A percentile compares a stretch with the other conserved stretches of the same genome.
Conservation (phyloP, 202 grass and related monocot genomes). For the Bolboschoenoplectus hybrid region DNA sequence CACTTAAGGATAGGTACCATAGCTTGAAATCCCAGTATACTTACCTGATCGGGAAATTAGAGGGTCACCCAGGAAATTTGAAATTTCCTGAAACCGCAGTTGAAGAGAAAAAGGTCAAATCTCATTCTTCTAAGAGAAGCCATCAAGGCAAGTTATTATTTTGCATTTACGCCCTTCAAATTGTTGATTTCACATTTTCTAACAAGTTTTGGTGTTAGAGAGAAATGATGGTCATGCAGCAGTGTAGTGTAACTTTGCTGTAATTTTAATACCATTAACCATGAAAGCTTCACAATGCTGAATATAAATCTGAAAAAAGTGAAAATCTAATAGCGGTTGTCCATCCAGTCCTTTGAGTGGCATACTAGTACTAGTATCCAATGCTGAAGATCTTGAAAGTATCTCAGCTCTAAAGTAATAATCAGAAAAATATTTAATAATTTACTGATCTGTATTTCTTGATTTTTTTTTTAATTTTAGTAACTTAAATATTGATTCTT, state of each 20-base stretch:
- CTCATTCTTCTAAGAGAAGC: slow-evolving; percentile 64
- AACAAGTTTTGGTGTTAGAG: background rate
- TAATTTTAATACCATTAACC: background rate
- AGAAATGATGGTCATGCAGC: background rate
- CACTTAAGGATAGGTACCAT: slow-evolving; percentile 57
- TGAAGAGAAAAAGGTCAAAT: slow-evolving; percentile 21
- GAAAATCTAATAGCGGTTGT: background rate
- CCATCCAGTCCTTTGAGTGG: background rate
- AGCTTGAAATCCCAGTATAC: slow-evolving; percentile 77
- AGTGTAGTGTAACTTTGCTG: background rate
- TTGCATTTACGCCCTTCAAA: background rate
- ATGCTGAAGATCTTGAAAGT: slow-evolving; percentile 8
- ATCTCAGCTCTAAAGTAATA: background rate
- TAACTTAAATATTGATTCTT: slow-evolving; percentile 6
- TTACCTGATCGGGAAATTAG: slow-evolving; percentile 58
- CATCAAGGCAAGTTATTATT: slow-evolving; percentile 58
- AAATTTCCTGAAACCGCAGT: slow-evolving; percentile 34
- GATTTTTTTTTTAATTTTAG: background rate
- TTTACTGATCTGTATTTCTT: background rate
- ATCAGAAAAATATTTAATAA: background rate
- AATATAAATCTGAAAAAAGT: background rate
- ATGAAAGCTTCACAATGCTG: background rate
- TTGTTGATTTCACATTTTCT: background rate
- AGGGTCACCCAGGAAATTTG: slow-evolving; percentile 43
- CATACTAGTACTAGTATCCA: background rate